These are phyloP conservation scores for Venturia aucupariae DNA, from an alignment of 2,329 filamentous ascomycete genomes.

Conservation along the genomic window DNA sequence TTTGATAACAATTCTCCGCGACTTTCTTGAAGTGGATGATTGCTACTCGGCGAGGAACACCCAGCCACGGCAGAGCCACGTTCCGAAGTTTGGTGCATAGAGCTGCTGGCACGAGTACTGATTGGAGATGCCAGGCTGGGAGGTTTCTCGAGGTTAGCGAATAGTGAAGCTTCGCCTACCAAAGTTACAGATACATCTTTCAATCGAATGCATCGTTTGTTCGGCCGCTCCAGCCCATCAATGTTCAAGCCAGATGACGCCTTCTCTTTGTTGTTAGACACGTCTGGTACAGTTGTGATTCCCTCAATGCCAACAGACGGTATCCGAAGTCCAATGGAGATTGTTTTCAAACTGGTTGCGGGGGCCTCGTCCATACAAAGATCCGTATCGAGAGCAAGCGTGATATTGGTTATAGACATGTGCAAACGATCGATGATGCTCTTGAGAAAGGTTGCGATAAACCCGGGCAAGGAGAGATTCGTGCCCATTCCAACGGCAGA, in stretches of 20 bases:
- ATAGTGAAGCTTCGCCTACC: slow-evolving; percentile 11
- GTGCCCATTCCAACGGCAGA: slow-evolving; percentile 68
- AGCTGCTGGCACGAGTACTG: background rate
- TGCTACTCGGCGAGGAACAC: background rate
- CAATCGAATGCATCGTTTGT: slow-evolving; percentile 4
- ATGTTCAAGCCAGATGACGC: background rate
- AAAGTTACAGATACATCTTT: slow-evolving; percentile 5
- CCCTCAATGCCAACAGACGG: slow-evolving; percentile 15
- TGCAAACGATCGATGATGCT: slow-evolving; percentile 64
- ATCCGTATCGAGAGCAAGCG: slow-evolving; percentile 13
- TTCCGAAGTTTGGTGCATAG: background rate
- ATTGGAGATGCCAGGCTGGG: background rate
- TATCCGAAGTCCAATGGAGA: slow-evolving; percentile 13
- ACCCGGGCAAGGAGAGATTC: slow-evolving; percentile 57
- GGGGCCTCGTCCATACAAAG: background rate
- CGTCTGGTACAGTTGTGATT: slow-evolving; percentile 8
- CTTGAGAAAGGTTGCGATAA: slow-evolving; percentile 63
- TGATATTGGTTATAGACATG: slow-evolving; percentile 55
- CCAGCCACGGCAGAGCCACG: background rate
- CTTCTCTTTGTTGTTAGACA: background rate
- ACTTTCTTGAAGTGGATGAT: background rate
- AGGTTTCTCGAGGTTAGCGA: background rate
- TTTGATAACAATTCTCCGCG: background rate
- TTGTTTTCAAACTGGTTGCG: background rate
- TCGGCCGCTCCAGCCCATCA: background rate